Base-by-base conservation (phyloP, 2,329 filamentous ascomycete species). In the Massarina eburnea region DNA sequence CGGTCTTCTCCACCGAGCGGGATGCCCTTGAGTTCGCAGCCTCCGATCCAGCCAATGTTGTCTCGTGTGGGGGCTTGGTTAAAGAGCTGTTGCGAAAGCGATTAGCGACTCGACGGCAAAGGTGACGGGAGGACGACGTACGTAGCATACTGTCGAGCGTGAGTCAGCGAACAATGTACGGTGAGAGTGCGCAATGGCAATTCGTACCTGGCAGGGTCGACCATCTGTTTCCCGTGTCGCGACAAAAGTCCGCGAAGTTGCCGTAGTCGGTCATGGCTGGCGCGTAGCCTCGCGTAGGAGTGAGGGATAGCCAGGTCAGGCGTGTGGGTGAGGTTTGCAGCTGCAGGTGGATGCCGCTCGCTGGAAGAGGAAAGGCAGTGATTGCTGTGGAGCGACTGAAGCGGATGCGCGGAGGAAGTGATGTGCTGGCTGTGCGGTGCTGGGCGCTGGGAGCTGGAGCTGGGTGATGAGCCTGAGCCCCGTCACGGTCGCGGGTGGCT, bases 1-100 rank as follows among this genome's bases (percentile, higher is more conserved):
- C 87, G 73, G 53, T 80, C 76, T 43, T 75, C 82, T 59, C 78
- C 77, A 55, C 83, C 82, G 54, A 96, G 74, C 8, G 80, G 62
- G 57, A 97, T 94, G 53, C 92, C 92, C 21, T 59, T 80, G 57
- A 97, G 76, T 46, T 83, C 72, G 71, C 92, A 97, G 53, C 88
- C 88, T 49, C 76, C 82, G 20, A 47, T 41, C 60, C 73, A 83
- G 51, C 82, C 83, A 77, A 50, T 69, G 61, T 67, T 84, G 73
- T 64, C 85, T 83, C 70, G 82, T 76, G 71, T 85, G 76, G 60
- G 71, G 69, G 57, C 72, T 62, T 74, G 59, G 54, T 80, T 76
- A 62, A 92, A 83, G 58, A 95, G 79, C 85, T 90, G 61, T 54
- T 52, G 34, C 38, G 42, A 27, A 46, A 47, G 48, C 22, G 52